These are phyloP conservation scores for Neurospora sp. DNA, from an alignment of 495 filamentous ascomycete genomes.

Conservation along the genomic window DNA sequence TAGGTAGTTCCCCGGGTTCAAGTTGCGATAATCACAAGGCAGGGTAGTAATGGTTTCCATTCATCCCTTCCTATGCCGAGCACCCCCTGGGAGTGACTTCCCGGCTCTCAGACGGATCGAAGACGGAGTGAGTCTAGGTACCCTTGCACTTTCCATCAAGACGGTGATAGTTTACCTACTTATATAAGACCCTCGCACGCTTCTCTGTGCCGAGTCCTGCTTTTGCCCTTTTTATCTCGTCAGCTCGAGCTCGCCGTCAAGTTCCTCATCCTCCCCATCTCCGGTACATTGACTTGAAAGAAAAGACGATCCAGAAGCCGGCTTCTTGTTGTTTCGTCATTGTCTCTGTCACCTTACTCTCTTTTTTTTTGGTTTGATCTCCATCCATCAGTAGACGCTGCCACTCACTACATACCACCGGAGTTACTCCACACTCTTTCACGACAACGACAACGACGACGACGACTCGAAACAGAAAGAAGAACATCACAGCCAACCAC, in stretches of 20 bases:
- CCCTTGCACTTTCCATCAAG: background rate
- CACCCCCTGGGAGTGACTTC: background rate
- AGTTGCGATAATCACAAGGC: background rate
- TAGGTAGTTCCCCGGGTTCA: background rate
- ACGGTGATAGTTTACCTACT: background rate
- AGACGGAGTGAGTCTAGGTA: background rate
- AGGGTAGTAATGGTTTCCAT: background rate
- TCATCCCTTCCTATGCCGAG: background rate
- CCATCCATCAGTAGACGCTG: background rate
- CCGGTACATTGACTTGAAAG: background rate
- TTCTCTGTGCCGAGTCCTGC: background rate
- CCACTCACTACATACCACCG: background rate
- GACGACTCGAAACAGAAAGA: background rate
- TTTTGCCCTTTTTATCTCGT: background rate
- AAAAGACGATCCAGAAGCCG: background rate
- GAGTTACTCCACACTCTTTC: background rate
- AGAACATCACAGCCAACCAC: background rate
- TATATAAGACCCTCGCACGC: background rate
- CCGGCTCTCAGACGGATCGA: background rate
- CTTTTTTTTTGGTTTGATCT: background rate
- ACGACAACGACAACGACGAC: background rate
- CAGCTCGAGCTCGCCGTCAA: background rate
- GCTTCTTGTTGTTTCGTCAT: background rate
- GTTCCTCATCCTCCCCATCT: background rate
- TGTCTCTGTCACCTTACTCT: background rate